Base-by-base conservation (phyloP, 768 basidiomycete species). In the Lentinula edodes region DNA sequence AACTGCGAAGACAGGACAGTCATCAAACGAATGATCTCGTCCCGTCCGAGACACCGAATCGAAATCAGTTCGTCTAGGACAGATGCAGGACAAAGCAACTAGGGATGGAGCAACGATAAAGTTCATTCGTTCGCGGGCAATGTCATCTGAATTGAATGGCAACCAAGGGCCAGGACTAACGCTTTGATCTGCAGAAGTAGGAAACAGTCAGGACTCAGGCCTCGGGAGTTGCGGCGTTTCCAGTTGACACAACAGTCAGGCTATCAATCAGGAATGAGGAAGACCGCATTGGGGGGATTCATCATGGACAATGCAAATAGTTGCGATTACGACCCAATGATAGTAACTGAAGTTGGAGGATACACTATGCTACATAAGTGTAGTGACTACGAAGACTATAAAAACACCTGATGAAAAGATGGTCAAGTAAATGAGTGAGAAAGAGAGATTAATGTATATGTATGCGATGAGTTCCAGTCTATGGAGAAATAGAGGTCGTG, bases 381-480 rank as follows among this genome's bases (percentile, higher is more conserved):
- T 23, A 56, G 6, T 56, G 20, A 28, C 55, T 48, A 48, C 39
- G 20, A 38, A 45, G 10, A 45, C 46, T 41, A 56, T 41, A n/a
- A 23, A 42, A 41, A 42, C 55, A 56, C 8, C 10, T 41, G 41
- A 15, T 45, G 16, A 18, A 42, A 41, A 42, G 55, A 42, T 10
- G 32, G 18, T 42, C 18, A 23, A 43, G 23, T 56, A 42, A 56
- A 41, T 28, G 38, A 38, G 41, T 56, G 38, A 56, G 55, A 32
- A 28, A 34, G 15, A 56, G 15, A 28, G 34, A 56, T 18, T 6
- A 43, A 50, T 28, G 28, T 28, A 28, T 28, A 16, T 48, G 35
- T 28, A 48, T 59, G 58, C 34, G 16, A 62, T 51, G 16, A 58
- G 42, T 36, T 50, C 50, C 48, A 45, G 41, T 58, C 50, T 45